These are phyloP conservation scores for Barnettozyma californica DNA, from an alignment of 805 yeast species.

Conservation along the genomic window DNA sequence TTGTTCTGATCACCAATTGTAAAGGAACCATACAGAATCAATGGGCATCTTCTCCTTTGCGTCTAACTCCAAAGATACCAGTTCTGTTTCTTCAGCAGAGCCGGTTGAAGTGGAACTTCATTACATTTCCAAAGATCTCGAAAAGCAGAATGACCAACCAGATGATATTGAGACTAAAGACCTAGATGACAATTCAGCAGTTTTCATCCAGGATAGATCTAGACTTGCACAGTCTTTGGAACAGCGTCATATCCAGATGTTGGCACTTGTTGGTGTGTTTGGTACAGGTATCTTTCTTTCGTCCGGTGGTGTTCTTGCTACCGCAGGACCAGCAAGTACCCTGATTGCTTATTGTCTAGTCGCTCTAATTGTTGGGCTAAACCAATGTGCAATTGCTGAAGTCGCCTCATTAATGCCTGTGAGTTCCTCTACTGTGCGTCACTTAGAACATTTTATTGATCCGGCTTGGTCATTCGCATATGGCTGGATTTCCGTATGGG, in stretches of 20 bases:
- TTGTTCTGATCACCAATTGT: too few species aligned
- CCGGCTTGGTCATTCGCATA: conserved; percentile 41
- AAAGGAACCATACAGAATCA: too few species aligned
- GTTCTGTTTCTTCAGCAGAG: too few species aligned
- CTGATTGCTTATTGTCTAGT: conserved; percentile 29
- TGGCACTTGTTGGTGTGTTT: conserved; percentile 41
- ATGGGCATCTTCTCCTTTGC: too few species aligned
- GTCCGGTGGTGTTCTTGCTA: conserved; percentile 33
- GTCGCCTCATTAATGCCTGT: conserved; percentile 33
- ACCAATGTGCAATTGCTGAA: conserved; percentile 37
- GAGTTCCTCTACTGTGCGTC: conserved; percentile 32
- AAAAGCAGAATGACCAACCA: too few species aligned
- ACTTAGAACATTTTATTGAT: conserved; percentile 34
- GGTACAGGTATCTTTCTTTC: conserved; percentile 39
- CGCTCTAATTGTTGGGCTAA: conserved; percentile 33
- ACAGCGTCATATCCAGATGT: conserved; percentile 39
- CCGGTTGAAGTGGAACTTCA: too few species aligned
- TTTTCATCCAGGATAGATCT: conserved; percentile 12
- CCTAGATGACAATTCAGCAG: conserved; percentile 1
- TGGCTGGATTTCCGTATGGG: conserved; percentile 39
- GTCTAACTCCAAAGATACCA: too few species aligned
- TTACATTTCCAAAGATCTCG: too few species aligned
- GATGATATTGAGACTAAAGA: too few species aligned
- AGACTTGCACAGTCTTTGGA: conserved; percentile 12
- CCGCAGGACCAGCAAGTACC: conserved; percentile 31